These are phyloP conservation scores for Epichloe gansuensis DNA, from an alignment of 2,329 filamentous ascomycete species.

Conservation along the genomic window DNA sequence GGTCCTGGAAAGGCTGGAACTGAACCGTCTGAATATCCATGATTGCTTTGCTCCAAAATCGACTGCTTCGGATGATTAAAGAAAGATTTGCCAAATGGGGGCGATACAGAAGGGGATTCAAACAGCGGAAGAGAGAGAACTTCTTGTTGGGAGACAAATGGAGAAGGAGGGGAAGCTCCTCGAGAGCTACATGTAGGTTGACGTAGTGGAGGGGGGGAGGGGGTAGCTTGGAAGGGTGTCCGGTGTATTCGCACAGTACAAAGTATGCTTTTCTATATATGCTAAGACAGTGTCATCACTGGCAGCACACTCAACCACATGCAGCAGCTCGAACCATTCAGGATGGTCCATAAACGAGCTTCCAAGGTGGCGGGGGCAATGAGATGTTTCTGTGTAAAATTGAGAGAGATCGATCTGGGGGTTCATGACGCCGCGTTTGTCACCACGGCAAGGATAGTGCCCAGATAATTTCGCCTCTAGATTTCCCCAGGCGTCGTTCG, in stretches of 20 bases:
- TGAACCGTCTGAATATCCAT: constrained; percentile 70
- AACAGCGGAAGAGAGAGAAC: background rate
- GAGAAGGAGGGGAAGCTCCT: constrained; percentile 10
- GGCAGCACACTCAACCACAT: background rate
- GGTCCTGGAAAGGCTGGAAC: constrained; percentile 79
- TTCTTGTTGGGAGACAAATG: constrained; percentile 2
- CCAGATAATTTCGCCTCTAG: too few relatives aligned
- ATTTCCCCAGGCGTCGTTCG: background rate
- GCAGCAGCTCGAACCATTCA: too few relatives aligned
- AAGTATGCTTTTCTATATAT: accelerated
- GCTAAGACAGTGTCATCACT: background rate
- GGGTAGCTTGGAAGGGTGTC: background rate
- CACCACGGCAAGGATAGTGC: too few relatives aligned
- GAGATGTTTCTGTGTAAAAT: background rate
- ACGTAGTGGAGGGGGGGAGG: background rate
- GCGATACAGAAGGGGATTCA: too few relatives aligned
- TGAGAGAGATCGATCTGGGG: too few relatives aligned
- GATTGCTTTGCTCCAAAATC: constrained; percentile 13
- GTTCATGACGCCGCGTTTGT: too few relatives aligned
- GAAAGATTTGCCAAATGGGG: too few relatives aligned
- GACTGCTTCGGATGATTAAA: background rate
- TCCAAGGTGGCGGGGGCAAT: background rate
- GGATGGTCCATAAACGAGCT: background rate
- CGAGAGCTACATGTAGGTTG: constrained; percentile 10
- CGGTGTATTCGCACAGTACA: constrained; percentile 12